These are phyloP conservation scores for Phycomyces blakesleeanus DNA, from an alignment of 192 early-diverging fungal genomes.

Conservation along the genomic window DNA sequence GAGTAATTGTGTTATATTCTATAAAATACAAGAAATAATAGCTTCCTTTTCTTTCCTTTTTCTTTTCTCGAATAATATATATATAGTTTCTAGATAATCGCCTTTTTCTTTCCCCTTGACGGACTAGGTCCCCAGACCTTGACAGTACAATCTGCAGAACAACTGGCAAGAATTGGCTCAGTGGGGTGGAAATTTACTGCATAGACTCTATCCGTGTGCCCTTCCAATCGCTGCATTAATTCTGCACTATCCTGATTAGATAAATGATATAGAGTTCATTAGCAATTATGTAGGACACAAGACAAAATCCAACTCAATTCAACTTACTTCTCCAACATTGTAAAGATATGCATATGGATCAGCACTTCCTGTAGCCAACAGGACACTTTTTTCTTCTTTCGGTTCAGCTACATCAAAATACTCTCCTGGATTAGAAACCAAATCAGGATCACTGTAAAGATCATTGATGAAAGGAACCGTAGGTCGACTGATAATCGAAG, in stretches of 20 bases:
- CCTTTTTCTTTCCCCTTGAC: slow-evolving; percentile 33
- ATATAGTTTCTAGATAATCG: slow-evolving; percentile 25
- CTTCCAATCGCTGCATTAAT: slow-evolving; percentile 80
- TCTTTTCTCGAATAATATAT: background rate
- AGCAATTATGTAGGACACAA: background rate
- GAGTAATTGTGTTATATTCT: no score
- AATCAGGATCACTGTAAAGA: slow-evolving; percentile 19
- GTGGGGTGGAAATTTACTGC: slow-evolving; percentile 85
- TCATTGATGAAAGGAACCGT: slow-evolving; percentile 9
- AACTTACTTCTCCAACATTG: slow-evolving; percentile 51
- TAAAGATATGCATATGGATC: slow-evolving; percentile 83
- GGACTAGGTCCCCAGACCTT: slow-evolving; percentile 66
- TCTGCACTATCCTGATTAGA: slow-evolving; percentile 43
- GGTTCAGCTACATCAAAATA: slow-evolving; percentile 43
- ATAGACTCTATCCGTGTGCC: slow-evolving; percentile 93
- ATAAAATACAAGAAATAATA: no score
- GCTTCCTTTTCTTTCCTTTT: no score
- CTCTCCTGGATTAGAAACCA: slow-evolving; percentile 6
- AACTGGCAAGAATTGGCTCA: slow-evolving; percentile 77
- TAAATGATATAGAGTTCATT: background rate
- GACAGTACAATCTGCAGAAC: slow-evolving; percentile 81
- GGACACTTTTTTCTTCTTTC: slow-evolving; percentile 48
- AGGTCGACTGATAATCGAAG: slow-evolving; percentile 31
- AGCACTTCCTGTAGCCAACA: slow-evolving; percentile 78
- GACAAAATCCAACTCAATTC: background rate